A percentile compares a stretch with the other conserved stretches of the same genome.
Evolutionary conservation across 306 rosid species (phyloP).

Genomic region (Inga leiocalycina): DNA sequence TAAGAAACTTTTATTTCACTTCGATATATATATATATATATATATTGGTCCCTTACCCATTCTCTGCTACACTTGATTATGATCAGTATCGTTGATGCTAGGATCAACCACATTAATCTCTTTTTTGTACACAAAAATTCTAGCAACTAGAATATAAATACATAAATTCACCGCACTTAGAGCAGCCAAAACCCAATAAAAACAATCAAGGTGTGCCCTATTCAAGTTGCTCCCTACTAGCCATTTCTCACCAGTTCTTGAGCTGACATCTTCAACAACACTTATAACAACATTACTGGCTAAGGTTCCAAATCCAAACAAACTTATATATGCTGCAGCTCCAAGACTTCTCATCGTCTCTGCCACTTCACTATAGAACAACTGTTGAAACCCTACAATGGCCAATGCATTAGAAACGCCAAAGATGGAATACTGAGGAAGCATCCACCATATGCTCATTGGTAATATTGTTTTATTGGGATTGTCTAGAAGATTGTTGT

Average conservation of each 20-base stretch:
- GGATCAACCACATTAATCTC: conserved; percentile 34
- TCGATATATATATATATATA: no score
- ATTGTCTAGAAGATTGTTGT: conserved; percentile 45
- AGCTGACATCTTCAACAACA: conserved; percentile 38
- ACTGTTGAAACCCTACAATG: conserved; percentile 61
- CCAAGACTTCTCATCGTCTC: conserved; percentile 65
- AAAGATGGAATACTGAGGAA: conserved; percentile 66
- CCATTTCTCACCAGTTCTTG: conserved; percentile 49
- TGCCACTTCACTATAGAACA: conserved; percentile 79
- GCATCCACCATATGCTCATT: conserved; percentile 74
- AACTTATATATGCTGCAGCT: conserved; percentile 69
- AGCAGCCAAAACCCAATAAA: conserved; percentile 67
- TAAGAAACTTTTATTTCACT: no score
- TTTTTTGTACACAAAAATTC: conserved; percentile 55
- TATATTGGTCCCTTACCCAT: no score
- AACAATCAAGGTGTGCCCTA: conserved; percentile 66
- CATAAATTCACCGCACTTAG: conserved; percentile 53
- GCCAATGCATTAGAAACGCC: conserved; percentile 61
- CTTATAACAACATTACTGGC: conserved; percentile 46
- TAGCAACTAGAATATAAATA: conserved; percentile 51
- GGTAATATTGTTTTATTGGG: conserved; percentile 51
- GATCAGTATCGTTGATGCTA: background rate
- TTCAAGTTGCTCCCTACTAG: conserved; percentile 56
- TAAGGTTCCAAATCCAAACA: conserved; percentile 65
- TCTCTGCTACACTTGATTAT: background rate